These are phyloP conservation scores for Aspergillus conjunctus DNA, from an alignment of 495 filamentous ascomycete species.

Conservation along the genomic window DNA sequence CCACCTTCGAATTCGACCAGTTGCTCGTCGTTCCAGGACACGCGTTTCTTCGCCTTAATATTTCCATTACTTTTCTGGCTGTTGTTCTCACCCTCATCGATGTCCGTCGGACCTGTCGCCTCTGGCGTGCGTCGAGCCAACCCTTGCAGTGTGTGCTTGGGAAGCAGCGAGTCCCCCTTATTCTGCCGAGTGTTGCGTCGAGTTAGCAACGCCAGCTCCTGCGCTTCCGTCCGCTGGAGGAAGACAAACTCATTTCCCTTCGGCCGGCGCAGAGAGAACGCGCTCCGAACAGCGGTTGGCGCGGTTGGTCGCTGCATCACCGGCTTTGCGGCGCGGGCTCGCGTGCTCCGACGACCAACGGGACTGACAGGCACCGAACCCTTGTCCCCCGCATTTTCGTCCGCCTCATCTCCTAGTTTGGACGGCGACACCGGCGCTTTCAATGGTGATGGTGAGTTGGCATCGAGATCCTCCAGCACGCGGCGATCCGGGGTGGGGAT, in stretches of 20 bases:
- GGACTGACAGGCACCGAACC: slow-evolving; percentile 30
- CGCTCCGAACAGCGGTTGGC: slow-evolving; percentile 40
- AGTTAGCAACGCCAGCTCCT: slow-evolving; percentile 57
- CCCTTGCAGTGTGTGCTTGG: slow-evolving; percentile 48
- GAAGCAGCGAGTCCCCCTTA: slow-evolving; percentile 53
- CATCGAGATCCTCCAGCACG: slow-evolving; percentile 52
- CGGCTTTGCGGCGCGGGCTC: slow-evolving; percentile 36
- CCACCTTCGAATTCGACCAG: slow-evolving; percentile 40
- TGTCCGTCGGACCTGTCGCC: neutral
- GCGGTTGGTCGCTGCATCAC: slow-evolving; percentile 27
- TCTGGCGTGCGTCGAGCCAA: slow-evolving; percentile 33
- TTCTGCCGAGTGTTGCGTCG: slow-evolving; percentile 60
- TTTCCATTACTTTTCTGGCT: slow-evolving; percentile 5
- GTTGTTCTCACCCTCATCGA: slow-evolving; percentile 11
- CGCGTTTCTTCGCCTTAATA: slow-evolving; percentile 31
- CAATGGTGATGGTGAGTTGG: slow-evolving; percentile 56
- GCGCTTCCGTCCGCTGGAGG: slow-evolving; percentile 58
- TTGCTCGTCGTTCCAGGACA: slow-evolving; percentile 49
- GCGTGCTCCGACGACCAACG: slow-evolving; percentile 44
- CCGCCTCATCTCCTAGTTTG: slow-evolving; percentile 28
- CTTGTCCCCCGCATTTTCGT: slow-evolving; percentile 24
- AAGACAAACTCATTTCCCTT: slow-evolving; percentile 59
- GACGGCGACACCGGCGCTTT: slow-evolving; percentile 39
- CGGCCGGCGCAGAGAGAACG: slow-evolving; percentile 57
- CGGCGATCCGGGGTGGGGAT: slow-evolving; percentile 48